These are phyloP conservation scores for Ophiostoma ips DNA, from an alignment of 2,329 filamentous ascomycete species.

Conservation along the genomic window DNA sequence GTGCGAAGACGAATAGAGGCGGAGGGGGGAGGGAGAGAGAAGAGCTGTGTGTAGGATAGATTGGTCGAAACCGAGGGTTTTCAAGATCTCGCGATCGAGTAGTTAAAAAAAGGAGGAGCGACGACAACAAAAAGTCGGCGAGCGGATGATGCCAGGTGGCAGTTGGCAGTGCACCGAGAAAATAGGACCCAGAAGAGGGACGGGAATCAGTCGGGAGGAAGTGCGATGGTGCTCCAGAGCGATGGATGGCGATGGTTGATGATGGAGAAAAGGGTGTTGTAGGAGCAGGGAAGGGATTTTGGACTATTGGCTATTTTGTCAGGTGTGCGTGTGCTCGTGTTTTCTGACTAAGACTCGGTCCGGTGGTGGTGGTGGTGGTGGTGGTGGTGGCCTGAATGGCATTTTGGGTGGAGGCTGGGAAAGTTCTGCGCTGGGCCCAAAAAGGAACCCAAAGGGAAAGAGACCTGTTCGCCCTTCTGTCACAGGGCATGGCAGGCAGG, in stretches of 20 bases:
- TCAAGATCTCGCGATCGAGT: conserved; percentile 4
- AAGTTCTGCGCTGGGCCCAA: conserved; percentile 6
- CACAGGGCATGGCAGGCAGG: not conserved
- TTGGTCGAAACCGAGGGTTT: conserved; percentile 5
- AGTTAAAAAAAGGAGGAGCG: not conserved
- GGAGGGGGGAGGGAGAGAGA: not conserved
- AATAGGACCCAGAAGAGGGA: conserved; percentile 4
- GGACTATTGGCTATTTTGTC: conserved; percentile 3
- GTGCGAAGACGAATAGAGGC: not conserved
- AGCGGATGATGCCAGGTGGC: conserved; percentile 2
- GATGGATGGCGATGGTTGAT: conserved; percentile 6
- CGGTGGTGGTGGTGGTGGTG: not conserved
- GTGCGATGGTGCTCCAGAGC: not conserved
- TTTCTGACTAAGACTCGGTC: conserved; percentile 7
- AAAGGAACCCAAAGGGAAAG: not conserved
- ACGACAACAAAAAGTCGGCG: not conserved
- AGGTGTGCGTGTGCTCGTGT: conserved; percentile 8
- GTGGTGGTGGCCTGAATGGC: too few relatives aligned
- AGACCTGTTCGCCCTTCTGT: conserved; percentile 5
- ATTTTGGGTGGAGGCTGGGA: conserved; percentile 10
- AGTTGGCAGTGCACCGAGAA: conserved; percentile 6
- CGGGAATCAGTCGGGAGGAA: conserved; percentile 1
- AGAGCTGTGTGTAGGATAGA: not conserved
- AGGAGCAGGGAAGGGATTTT: conserved; percentile 9
- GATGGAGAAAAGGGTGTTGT: conserved; percentile 4